phyloP scores from a whole-genome alignment of 129 eudicot genomes.

The Apium graveolens region DNA sequence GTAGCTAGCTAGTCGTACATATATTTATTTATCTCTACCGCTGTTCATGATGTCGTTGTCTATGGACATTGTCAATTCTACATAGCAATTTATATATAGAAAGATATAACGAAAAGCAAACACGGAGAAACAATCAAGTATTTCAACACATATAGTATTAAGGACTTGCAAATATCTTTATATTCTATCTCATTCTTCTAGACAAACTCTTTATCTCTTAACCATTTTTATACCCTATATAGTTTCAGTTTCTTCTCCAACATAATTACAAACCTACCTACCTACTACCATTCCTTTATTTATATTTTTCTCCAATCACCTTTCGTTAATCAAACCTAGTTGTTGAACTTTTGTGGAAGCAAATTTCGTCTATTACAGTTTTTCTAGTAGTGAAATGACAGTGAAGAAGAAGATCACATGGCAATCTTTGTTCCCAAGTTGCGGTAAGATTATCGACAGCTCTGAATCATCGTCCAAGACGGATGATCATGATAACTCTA shows the following conservation, averaged over 20 bases:
- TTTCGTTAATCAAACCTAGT: background rate
- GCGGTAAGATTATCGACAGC: conserved; percentile 32
- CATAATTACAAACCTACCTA: conserved; percentile 1
- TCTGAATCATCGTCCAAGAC: conserved; percentile 12
- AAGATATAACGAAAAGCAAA: background rate
- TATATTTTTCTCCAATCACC: background rate
- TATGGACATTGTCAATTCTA: background rate
- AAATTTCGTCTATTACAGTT: too few relatives aligned
- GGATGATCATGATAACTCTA: background rate
- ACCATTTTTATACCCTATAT: background rate
- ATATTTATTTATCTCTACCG: background rate
- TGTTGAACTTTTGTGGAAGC: background rate
- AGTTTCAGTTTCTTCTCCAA: background rate
- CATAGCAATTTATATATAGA: background rate
- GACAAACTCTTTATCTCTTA: background rate
- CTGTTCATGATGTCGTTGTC: background rate
- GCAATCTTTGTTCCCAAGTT: conserved; percentile 35
- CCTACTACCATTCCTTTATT: background rate
- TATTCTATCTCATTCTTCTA: background rate
- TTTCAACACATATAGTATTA: background rate
- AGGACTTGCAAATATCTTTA: background rate
- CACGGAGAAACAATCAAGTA: background rate
- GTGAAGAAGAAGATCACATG: conserved; percentile 41
- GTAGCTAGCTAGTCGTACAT: background rate
- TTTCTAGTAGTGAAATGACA: conserved; percentile 23